Conservation (phyloP, 306 rosid genomes). For the Myrica gale region DNA sequence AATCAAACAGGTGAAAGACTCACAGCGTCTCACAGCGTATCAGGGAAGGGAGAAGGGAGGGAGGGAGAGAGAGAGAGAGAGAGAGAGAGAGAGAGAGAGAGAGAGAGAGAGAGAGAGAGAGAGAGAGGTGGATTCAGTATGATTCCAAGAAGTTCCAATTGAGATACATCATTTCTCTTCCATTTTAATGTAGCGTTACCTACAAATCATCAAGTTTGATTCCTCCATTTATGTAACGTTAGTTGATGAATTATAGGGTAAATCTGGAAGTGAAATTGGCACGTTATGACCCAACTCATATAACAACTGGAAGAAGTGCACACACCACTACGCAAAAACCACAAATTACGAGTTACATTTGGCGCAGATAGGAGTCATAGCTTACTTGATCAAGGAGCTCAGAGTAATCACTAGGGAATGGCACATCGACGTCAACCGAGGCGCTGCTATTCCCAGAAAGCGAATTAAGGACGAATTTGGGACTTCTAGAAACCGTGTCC, state of each 20-base stretch:
- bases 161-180: not conserved
- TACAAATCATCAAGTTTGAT: not conserved
- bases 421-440: slow-evolving; percentile 50
- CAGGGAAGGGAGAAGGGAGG: not conserved
- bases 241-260: not conserved
- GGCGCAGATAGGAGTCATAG: slow-evolving; percentile 2
- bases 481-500: slow-evolving; percentile 26
- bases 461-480: slow-evolving; percentile 34
- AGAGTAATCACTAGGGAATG: slow-evolving; percentile 70
- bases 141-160: not conserved
- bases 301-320: no score
- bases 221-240: not conserved
- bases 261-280: not conserved
- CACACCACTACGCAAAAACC: not conserved
- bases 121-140: not conserved
- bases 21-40: not conserved
- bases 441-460: slow-evolving; percentile 42
- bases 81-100: no score
- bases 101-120: no score
- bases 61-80: not conserved
- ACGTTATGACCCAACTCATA: not conserved
- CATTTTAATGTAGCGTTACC: not conserved
- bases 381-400: slow-evolving; percentile 82
- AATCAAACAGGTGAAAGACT: slow-evolving; percentile 5
- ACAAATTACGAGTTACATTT: not conserved